Base-by-base conservation (phyloP, 331 rosid genomes). In the Telfairia occidentalis region DNA sequence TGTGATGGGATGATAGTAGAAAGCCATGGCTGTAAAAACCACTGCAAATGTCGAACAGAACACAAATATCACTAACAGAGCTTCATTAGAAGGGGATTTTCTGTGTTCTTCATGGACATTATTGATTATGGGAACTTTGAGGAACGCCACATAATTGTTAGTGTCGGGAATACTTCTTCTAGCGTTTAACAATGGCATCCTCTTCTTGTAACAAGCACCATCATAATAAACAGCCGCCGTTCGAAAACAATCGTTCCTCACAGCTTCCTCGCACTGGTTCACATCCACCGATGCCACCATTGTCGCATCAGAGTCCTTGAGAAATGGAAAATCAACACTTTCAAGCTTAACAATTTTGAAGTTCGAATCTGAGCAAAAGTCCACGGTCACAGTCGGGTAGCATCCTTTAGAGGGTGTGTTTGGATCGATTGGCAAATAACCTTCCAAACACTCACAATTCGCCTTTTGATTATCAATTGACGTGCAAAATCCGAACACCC, bases 401-500 rank as follows among this genome's bases (percentile, higher is more conserved):
- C 86, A 80, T 9, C 84, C 86, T 74, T 74, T 83, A 37, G 76
- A 80, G 10, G 86, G 82, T 12, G 5, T 58, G 76, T 29, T 23
- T 48, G 82, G 80, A 67, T 83, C 84, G 1, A 32, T 73, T 0
- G 61, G 76, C n/a, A 16, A 12, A 76, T 80, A 77, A 2, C 86
- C 84, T 11, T 78, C 79, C 72, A 83, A 77, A 34, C 82, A 83
- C 16, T 18, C 1, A 37, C 84, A 83, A 4, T 15, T 52, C 40
- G 54, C 35, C 1, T 12, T 38, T 4, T 23, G 21, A 29, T 74
- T 26, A 46, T 80, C 86, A 34, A 37, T 38, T 52, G 80, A 18
- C 34, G 50, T 74, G 82, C 84, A 83, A 77, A 74, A 67, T 0
- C 86, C 80, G 74, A 46, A 77, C 12, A 60, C 82, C 65, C 82